Evolutionary conservation across 352 stramenopile genomes (phyloP).

Genomic region (Phytophthora quininea): DNA sequence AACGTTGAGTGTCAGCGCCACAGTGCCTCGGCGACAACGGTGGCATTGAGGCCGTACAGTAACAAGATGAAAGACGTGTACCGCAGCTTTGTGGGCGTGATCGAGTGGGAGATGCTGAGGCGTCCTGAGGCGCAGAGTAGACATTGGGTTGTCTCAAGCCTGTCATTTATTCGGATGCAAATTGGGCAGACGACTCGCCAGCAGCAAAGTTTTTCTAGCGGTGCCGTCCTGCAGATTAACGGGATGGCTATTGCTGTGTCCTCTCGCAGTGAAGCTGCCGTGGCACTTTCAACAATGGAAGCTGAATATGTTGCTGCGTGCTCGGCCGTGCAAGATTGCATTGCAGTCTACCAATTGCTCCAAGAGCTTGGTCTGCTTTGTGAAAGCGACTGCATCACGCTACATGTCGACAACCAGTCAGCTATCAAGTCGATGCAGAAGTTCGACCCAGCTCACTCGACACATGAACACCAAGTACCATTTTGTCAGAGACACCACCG

Average conservation of each 20-base stretch:
- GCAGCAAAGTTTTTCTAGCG: constrained; percentile 26
- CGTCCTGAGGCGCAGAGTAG: not conserved
- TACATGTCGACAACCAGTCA: constrained; percentile 1
- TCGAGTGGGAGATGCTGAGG: not conserved
- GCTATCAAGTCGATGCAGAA: constrained; percentile 3
- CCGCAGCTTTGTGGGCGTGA: not conserved
- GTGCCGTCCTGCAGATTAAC: constrained; percentile 13
- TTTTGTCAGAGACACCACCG: constrained; percentile 9
- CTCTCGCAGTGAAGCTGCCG: constrained; percentile 17
- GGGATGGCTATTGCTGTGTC: constrained; percentile 11
- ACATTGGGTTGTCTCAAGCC: not conserved
- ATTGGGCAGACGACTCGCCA: constrained; percentile 23
- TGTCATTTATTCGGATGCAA: constrained; percentile 16
- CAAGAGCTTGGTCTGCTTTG: not conserved
- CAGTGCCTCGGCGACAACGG: not conserved
- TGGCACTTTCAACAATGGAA: constrained; percentile 21
- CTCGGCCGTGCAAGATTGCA: not conserved
- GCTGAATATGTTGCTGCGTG: constrained; percentile 1
- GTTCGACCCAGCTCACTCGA: not conserved
- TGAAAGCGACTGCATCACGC: not conserved
- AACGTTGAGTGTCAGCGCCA: not conserved
- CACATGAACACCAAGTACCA: constrained; percentile 10
- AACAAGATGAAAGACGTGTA: not conserved
- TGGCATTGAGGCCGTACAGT: not conserved
- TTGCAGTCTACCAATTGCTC: not conserved